Evolutionary conservation across 2,329 filamentous ascomycete genomes (phyloP).

Genomic region (Aspergillus versicolor): DNA sequence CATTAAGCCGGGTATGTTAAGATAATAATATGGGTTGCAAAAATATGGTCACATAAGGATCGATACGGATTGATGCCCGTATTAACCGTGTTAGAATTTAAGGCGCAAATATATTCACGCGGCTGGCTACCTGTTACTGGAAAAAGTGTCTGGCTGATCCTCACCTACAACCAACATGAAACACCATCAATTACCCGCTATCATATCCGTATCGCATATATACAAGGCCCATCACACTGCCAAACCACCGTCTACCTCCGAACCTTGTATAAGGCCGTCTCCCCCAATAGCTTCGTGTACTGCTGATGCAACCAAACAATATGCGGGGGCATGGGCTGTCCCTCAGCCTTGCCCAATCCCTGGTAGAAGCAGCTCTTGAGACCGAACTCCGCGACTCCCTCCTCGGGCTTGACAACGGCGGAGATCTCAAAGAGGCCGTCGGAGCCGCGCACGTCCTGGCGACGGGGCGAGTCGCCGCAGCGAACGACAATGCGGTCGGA

Average conservation of each 20-base stretch:
- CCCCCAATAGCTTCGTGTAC: constrained; percentile 59
- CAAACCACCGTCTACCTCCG: constrained; percentile 11
- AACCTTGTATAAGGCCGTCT: constrained; percentile 46
- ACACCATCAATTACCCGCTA: background rate
- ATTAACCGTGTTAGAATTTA: no score
- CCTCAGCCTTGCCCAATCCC: constrained; percentile 46
- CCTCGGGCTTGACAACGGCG: constrained; percentile 58
- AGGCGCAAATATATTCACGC: background rate
- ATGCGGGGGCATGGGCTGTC: constrained; percentile 46
- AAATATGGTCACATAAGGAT: no score
- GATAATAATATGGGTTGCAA: no score
- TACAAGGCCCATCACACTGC: background rate
- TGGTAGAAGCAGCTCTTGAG: constrained; percentile 66
- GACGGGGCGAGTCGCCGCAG: constrained; percentile 64
- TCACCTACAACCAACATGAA: background rate
- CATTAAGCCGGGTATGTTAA: no score
- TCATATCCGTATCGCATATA: background rate
- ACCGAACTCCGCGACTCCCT: constrained; percentile 61
- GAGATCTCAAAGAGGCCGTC: constrained; percentile 69
- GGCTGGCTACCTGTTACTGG: background rate
- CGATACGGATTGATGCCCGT: no score
- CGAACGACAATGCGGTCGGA: constrained; percentile 61
- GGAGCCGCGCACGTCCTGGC: constrained; percentile 54
- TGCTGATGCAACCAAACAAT: constrained; percentile 54
- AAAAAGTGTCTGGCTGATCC: no score